phyloP scores from a whole-genome alignment of 768 basidiomycete genomes.

The Leccinellum albellum region DNA sequence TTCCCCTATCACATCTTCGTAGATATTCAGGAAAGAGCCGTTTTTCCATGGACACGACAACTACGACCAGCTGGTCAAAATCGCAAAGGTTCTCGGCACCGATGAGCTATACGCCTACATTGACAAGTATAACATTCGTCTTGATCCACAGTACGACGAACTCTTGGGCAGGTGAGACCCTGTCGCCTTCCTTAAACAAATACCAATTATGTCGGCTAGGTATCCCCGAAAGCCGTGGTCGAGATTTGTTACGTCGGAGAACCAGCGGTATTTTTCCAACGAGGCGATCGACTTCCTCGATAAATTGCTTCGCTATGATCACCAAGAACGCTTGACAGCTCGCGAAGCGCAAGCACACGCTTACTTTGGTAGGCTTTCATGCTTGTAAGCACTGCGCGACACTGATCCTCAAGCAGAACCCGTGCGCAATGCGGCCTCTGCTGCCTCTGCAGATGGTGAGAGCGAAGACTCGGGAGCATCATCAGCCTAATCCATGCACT shows the following conservation, averaged over 20 bases:
- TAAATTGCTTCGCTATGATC: conserved; percentile 93
- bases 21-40: conserved; percentile 99
- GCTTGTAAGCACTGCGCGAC: conserved; percentile 10
- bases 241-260: conserved; percentile 91
- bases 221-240: conserved; percentile 96
- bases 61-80: conserved; percentile 97
- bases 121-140: conserved; percentile 92
- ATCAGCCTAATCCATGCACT: conserved; percentile 28
- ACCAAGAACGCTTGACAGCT: conserved; percentile 94
- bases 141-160: conserved; percentile 95
- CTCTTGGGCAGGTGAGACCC: conserved; percentile 71
- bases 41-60: conserved; percentile 99
- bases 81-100: conserved; percentile 95
- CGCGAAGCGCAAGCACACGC: conserved; percentile 87
- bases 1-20: conserved; percentile 1
- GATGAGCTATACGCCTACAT: conserved; percentile 91
- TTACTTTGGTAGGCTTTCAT: conserved; percentile 71
- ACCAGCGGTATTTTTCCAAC: conserved; percentile 93
- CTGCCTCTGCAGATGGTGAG: conserved; percentile 53
- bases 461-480: conserved; percentile 47
- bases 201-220: conserved; percentile 34
- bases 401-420: conserved; percentile 49
- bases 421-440: conserved; percentile 48
- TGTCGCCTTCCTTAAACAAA: conserved; percentile 5
- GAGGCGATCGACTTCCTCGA: conserved; percentile 96